Base-by-base conservation (phyloP, 331 rosid genomes). In the Stylosanthes scabra region DNA sequence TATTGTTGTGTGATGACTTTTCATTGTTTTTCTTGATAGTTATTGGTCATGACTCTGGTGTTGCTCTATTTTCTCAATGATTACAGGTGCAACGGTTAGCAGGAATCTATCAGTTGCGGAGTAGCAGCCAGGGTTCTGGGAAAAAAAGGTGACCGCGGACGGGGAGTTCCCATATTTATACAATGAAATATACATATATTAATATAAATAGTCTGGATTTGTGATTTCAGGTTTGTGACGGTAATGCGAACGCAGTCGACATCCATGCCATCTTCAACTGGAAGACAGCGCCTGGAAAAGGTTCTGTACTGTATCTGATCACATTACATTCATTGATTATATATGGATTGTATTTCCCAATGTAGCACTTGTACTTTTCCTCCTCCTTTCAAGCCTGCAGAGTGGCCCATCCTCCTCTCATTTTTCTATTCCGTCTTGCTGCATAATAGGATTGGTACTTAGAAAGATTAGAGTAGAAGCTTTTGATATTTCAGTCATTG, bases 81-180 rank as follows among this genome's bases (percentile, higher is more conserved):
- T 52, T 63, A 72, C 63, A 94, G 97, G 90, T 94, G 63, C 97
- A 77, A 52, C 84, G 89, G 14, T 78, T 94, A 49, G 96, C 99
- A 14, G 78, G 80, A 64, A 70, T 94, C 28, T 91, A 94, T 87
- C 85, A 75, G 39, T 68, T 94, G 79, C 79, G 14, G 52, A 88
- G 97, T 87, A 88, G 85, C 59, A 63, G 85, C 84, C 97, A 91
- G 79, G 83, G 85, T 42, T 88, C 82, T 62, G 96, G 96, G 57
- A 89, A 88, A 67, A 94, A 85, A 80, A 87, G 97, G 97, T 91
- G 80, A 11, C 8, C 9, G 39, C 46, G 27, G 12, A 55, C 9
- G 39, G 46, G 27, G 12, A 55, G 57, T 7, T 72, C 70, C 13
- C 28, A 44, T 57, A 50, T 34, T 39, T 67, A 8, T 42, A 39